A percentile compares a stretch with the other conserved stretches of the same genome.
phyloP scores from a whole-genome alignment of 2,329 filamentous ascomycete species.

The Neoscytalidium dimidiatum region DNA sequence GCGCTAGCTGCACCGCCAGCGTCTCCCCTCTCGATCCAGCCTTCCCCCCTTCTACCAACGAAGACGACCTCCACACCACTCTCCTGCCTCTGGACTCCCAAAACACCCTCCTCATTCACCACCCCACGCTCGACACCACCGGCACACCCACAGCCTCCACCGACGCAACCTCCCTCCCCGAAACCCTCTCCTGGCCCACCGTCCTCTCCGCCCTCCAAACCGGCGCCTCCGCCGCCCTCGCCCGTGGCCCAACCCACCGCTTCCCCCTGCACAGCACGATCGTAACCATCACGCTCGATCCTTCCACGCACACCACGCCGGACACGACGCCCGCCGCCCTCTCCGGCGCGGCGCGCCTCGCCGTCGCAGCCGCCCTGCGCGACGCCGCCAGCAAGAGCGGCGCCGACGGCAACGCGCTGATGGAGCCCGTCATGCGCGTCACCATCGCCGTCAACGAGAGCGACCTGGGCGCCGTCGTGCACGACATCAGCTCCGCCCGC shows the following conservation, averaged over 20 bases:
- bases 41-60: slow-evolving; percentile 27
- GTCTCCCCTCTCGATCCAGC: slow-evolving; percentile 64
- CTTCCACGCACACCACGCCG: slow-evolving; percentile 62
- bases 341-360: slow-evolving; percentile 63
- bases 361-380: slow-evolving; percentile 69
- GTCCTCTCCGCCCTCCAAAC: slow-evolving; percentile 65
- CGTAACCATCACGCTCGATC: slow-evolving; percentile 70
- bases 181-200: slow-evolving; percentile 53
- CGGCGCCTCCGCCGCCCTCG: slow-evolving; percentile 79
- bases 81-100: slow-evolving; percentile 28
- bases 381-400: slow-evolving; percentile 57
- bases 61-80: slow-evolving; percentile 28
- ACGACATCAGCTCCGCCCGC: slow-evolving; percentile 73
- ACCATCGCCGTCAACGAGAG: slow-evolving; percentile 83
- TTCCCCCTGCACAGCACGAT: slow-evolving; percentile 78
- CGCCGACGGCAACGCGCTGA: slow-evolving; percentile 59
- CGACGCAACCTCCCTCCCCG: slow-evolving; percentile 53
- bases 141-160: slow-evolving; percentile 38
- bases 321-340: slow-evolving; percentile 68
- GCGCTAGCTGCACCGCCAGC: slow-evolving; percentile 70
- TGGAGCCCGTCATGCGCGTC: slow-evolving; percentile 93
- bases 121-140: slow-evolving; percentile 51
- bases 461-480: slow-evolving; percentile 77
- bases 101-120: slow-evolving; percentile 65
- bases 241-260: slow-evolving; percentile 77